Evolutionary conservation across 2,329 filamentous ascomycete species (phyloP), one percentile per base, ranked within the genome.

Genomic region (Parastagonospora nodorum): DNA sequence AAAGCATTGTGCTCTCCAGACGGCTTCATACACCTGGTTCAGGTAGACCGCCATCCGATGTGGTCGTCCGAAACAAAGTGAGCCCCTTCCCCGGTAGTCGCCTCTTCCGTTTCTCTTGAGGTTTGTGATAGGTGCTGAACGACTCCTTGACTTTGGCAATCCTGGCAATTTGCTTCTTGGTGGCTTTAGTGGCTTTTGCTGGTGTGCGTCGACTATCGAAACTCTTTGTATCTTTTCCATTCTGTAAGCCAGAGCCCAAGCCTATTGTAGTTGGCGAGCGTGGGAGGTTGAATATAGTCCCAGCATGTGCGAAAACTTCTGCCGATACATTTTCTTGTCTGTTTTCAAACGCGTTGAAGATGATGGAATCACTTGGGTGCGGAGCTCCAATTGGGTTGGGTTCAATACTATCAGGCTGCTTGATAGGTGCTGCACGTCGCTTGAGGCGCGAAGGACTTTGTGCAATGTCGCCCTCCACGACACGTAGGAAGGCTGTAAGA

Each of bases 1-100:
- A 33, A 24, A 30, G 9, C n/a, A 9, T 4, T 11, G n/a, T 9
- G 5, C 16, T 2, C 9, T 11, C 30, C 27, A 36, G 9, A 15
- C 30, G 41, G 16, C 36, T 48, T 50, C 66, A 55, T 65, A 72
- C 68, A 60, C 51, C 47, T 43, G 60, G 63, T 27, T 50, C 48
- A 30, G 66, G 61, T 10, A 70, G 49, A 24, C 19, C 19, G 39
- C 66, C 64, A 55, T 63, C 56, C 32, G 53, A 56, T 43, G 66
- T 64, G n/a, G 64, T 62, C 2, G 62, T 64, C 44, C 67, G 64
- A 24, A 66, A 45, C 19, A 71, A 42, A 28, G 63, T 50, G 36
- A 73, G 68, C 38, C 63, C 53, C 45, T 64, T 57, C 36, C 66
- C 55, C 48, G 65, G 59, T 29, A 66, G 45, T 14, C 52, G 51